Base-by-base conservation (phyloP, 805 yeast genomes). In the Zygosaccharomyces pseudorouxii region DNA sequence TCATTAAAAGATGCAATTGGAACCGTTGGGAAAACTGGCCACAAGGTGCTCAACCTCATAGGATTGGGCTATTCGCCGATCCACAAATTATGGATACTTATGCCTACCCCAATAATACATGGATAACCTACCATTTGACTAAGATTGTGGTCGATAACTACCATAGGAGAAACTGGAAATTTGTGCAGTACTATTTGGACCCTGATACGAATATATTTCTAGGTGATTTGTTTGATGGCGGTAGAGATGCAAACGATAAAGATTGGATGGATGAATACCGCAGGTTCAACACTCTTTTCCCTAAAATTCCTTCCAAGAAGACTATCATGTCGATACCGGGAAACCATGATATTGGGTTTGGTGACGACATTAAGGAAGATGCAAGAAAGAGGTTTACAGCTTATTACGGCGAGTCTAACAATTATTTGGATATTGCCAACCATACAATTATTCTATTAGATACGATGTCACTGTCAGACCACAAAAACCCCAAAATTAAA, bases 291-390 rank as follows among this genome's bases (percentile, higher is more conserved):
- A 53, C 64, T 1, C 78, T 93, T 3, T 92, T 86, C 65, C 83
- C 85, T 5, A 69, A 71, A 50, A 73, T 73, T 48, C 69, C 75
- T n/a, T 68, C 72, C 46, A 70, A 78, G 44, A 62, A 64, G 38
- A 71, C 75, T 2, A 55, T 72, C 16, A 64, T 71, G 71, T 69
- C 74, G n/a, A 57, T 78, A 28, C 96, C 97, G 0, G 99, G 99
- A 1, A 93, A 93, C 63, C 99, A 93, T 64, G 99, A 93, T 63
- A 88, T 95, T 54, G 99, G 99, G 0, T 92, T 85, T 68, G 96
- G 93, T 25, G 79, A 82, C 50, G 80, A 81, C 0, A 80, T 93
- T 12, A 72, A 80, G 14, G 73, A 75, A 22, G 66, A 72, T 1
- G 80, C 83, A 20, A 67, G 78, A 39, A 67, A 78, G 30, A 70